Base-by-base conservation (phyloP, 257 asterid genomes). In the Plectranthus barbatus region DNA sequence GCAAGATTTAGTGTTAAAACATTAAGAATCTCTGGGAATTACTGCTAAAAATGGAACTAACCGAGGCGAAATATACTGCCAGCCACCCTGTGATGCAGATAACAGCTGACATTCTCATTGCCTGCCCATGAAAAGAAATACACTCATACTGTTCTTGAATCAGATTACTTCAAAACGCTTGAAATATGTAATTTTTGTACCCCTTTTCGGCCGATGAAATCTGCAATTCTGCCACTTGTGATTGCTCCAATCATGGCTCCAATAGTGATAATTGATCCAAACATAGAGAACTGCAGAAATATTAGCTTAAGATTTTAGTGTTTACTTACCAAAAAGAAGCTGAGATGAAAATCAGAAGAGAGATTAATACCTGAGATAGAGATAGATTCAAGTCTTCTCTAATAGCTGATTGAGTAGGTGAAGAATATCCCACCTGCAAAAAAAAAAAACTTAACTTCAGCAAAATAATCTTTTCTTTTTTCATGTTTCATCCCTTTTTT, bases 211-310 rank as follows among this genome's bases (percentile, higher is more conserved):
- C 95, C 97, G 24, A 83, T 46, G 67, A 74, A 74, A 51, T 86
- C 95, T 49, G 95, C 83, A 45, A 90, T 76, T 59, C 66, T 76
- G 20, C 97, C 97, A 21, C 95, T 84, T 42, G 95, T 78, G 33
- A 84, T 70, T 24, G 94, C 97, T 53, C 97, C 97, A 55, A 89
- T 71, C 97, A 89, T 86, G 2, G 97, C 97, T 21, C 97, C 97
- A 68, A 84, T 86, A 21, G 95, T 89, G 62, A 88, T 72, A 48
- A 88, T 82, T 41, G 96, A 88, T 14, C 96, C 95, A 74, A 88
- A 88, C 83, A 79, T 61, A 39, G 95, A 86, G 72, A 47, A 88
- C 95, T 88, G 65, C 51, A 74, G 63, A 40, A 31, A 49, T 57
- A 11, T 20, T 37, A 36, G 7, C 19, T 37, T 5, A 57, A 56